Conservation (phyloP, 2,329 filamentous ascomycete species). For the Aphanoascus verrucosus region DNA sequence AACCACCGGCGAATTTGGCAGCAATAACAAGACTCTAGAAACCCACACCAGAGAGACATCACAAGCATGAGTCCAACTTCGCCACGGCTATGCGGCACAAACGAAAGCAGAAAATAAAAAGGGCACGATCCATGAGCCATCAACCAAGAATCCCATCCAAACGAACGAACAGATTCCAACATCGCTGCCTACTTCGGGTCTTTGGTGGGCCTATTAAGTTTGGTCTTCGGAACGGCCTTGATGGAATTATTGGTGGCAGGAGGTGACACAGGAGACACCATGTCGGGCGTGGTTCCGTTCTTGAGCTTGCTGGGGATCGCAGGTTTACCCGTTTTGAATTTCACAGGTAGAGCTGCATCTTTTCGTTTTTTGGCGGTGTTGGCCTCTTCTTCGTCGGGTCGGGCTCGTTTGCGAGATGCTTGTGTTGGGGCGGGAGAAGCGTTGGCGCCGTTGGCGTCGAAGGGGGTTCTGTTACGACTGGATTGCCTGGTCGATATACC, state of each 20-base stretch:
- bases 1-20: no score
- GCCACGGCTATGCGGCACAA: neutral
- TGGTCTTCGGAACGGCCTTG: conserved; percentile 4
- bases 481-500: conserved; percentile 46
- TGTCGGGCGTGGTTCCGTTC: conserved; percentile 32
- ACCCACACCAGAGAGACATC: neutral
- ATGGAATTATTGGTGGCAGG: neutral
- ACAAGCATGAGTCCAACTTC: neutral
- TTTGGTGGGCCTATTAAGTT: conserved; percentile 8
- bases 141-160: neutral
- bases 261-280: conserved; percentile 11
- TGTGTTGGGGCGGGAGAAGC: neutral
- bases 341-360: conserved; percentile 14
- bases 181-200: neutral
- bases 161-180: no score
- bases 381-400: conserved; percentile 14
- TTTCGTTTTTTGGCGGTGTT: conserved; percentile 13
- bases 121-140: neutral
- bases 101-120: neutral
- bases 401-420: conserved; percentile 21
- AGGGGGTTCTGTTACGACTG: conserved; percentile 34
- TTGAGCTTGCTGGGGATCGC: conserved; percentile 32
- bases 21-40: neutral
- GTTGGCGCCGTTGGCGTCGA: conserved; percentile 33
- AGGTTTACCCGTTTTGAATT: conserved; percentile 31